phyloP scores from a whole-genome alignment of 164 flowering plant genomes.

The Tinospora cordifolia region DNA sequence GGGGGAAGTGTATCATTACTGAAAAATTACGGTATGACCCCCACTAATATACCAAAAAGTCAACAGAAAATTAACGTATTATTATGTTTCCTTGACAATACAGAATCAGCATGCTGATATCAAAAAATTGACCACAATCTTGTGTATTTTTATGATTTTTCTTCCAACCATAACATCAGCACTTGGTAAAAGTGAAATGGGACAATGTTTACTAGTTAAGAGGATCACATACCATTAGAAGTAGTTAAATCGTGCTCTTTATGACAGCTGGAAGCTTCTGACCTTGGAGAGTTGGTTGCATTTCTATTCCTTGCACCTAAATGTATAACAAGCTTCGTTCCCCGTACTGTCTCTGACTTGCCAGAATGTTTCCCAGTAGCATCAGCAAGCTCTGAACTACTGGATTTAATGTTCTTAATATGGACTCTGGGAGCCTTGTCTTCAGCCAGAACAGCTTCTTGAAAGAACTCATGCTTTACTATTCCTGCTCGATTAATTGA shows the following conservation, averaged over 20 bases:
- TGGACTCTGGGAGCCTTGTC: slow-evolving; percentile 33
- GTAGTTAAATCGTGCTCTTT: slow-evolving; percentile 50
- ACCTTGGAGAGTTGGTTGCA: slow-evolving; percentile 43
- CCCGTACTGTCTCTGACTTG: slow-evolving; percentile 50
- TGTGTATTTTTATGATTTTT: neutral
- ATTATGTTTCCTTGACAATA: neutral
- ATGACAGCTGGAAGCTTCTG: slow-evolving; percentile 65
- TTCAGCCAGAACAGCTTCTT: slow-evolving; percentile 39
- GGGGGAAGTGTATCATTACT: too few relatives aligned
- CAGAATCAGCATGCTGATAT: neutral
- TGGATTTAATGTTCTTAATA: slow-evolving; percentile 39
- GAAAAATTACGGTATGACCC: too few relatives aligned
- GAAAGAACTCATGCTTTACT: slow-evolving; percentile 39
- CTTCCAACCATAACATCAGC: neutral
- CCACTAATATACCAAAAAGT: too few relatives aligned
- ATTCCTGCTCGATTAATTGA: slow-evolving; percentile 50
- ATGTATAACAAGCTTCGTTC: slow-evolving; percentile 80
- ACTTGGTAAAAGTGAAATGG: neutral
- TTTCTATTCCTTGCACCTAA: slow-evolving; percentile 58
- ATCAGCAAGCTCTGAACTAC: slow-evolving; percentile 31
- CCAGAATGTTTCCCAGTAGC: slow-evolving; percentile 35
- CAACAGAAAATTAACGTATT: neutral
- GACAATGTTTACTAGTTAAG: neutral
- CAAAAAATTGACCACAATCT: neutral
- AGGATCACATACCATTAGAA: slow-evolving; percentile 46